A percentile compares a stretch with the other conserved stretches of the same genome.
Conservation (phyloP, 495 filamentous ascomycete species). For the Trichoderma virens region DNA sequence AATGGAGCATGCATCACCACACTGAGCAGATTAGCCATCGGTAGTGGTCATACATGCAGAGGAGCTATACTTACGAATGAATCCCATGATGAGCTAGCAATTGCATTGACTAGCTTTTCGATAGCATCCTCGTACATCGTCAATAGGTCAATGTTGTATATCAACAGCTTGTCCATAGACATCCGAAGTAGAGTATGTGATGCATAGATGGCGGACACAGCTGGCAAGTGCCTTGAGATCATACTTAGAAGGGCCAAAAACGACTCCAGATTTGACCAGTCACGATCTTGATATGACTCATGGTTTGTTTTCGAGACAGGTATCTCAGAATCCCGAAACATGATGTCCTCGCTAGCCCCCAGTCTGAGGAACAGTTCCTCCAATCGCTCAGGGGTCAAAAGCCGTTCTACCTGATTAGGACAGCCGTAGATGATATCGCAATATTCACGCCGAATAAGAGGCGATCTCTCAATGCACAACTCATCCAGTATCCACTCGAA, state of each 20-base stretch:
- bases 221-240: constrained; percentile 20
- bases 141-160: constrained; percentile 25
- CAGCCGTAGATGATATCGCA: constrained; percentile 35
- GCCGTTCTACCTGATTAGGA: constrained; percentile 27
- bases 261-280: constrained; percentile 27
- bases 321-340: constrained; percentile 14
- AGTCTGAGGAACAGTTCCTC: constrained; percentile 31
- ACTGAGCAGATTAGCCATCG: neutral
- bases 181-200: constrained; percentile 50
- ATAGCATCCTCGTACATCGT: constrained; percentile 24
- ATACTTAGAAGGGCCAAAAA: constrained; percentile 27
- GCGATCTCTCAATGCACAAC: constrained; percentile 51
- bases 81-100: constrained; percentile 20
- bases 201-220: constrained; percentile 21
- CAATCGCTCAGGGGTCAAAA: constrained; percentile 29
- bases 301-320: constrained; percentile 16
- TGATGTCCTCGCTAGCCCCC: constrained; percentile 30
- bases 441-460: constrained; percentile 60
- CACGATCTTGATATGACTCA: constrained; percentile 23
- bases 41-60: neutral
- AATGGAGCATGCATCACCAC: neutral
- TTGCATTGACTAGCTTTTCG: constrained; percentile 16
- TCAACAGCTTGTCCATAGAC: constrained; percentile 47
- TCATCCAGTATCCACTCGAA: constrained; percentile 68
- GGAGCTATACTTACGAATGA: constrained; percentile 20